Percentiles rank a stretch among this genome's conserved stretches.
These are phyloP conservation scores for Cladosporium colombiae DNA, from an alignment of 2,329 filamentous ascomycete genomes.

Conservation along the genomic window DNA sequence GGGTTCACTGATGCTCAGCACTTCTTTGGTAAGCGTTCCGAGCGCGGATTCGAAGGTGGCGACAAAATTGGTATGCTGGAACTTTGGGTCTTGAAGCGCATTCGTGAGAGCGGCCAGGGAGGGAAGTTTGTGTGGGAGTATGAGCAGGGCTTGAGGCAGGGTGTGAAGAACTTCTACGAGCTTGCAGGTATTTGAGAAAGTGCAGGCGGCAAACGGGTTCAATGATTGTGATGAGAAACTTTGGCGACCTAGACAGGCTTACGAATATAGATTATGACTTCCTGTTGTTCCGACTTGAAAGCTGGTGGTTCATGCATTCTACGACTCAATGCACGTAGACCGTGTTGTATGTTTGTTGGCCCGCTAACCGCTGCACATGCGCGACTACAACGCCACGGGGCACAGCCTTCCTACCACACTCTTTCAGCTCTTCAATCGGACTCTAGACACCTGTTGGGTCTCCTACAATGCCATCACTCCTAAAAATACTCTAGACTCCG, in stretches of 20 bases:
- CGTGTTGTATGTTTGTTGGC: neutral
- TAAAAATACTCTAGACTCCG: too few relatives aligned
- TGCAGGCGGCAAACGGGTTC: neutral
- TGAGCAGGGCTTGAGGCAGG: conserved; percentile 52
- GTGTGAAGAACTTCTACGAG: conserved; percentile 46
- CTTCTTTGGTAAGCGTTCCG: conserved; percentile 51
- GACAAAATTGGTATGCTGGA: conserved; percentile 60
- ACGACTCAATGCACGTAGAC: neutral
- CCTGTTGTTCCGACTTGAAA: neutral
- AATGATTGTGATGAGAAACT: neutral
- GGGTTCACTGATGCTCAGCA: conserved; percentile 57
- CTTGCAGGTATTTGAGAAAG: conserved; percentile 31
- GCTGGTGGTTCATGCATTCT: neutral
- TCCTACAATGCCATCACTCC: too few relatives aligned
- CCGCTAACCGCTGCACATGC: neutral
- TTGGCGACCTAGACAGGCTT: neutral
- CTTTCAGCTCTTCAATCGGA: neutral
- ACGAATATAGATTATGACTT: neutral
- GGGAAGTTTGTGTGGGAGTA: conserved; percentile 54
- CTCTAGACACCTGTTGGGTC: neutral
- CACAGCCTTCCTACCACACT: neutral
- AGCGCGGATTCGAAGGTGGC: conserved; percentile 41
- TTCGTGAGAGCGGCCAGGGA: conserved; percentile 53
- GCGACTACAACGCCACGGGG: neutral
- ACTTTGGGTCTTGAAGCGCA: conserved; percentile 59